phyloP scores from a whole-genome alignment of 176 grass and related monocot genomes.

The Hordeum vulgare region MorexV3_pseudomolecules_assembly NC_058519.1:601475281-601475780 shows the following conservation, averaged over 20 bases:
- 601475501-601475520: slow-evolving; percentile 84
- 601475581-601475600: slow-evolving; percentile 56
- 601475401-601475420: background rate
- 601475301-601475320: slow-evolving; percentile 36
- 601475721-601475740: slow-evolving; percentile 11
- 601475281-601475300: background rate
- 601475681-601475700: slow-evolving; percentile 10
- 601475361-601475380: slow-evolving; percentile 83
- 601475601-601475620: slow-evolving; percentile 84
- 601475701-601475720: slow-evolving; percentile 15
- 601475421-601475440: background rate
- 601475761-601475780: background rate
- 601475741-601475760: background rate
- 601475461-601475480: background rate
- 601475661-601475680: slow-evolving; percentile 13
- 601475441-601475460: background rate
- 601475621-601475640: slow-evolving; percentile 25
- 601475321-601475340: slow-evolving; percentile 78
- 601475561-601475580: slow-evolving; percentile 45
- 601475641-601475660: slow-evolving; percentile 33
- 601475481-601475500: background rate
- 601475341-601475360: slow-evolving; percentile 90
- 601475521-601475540: slow-evolving; percentile 83
- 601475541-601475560: slow-evolving; percentile 60
- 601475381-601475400: slow-evolving; percentile 57